A percentile compares a stretch with the other conserved stretches of the same genome.
These are phyloP conservation scores for Penicillium sp. DNA, from an alignment of 2,329 filamentous ascomycete species.

Conservation along the genomic window DNA sequence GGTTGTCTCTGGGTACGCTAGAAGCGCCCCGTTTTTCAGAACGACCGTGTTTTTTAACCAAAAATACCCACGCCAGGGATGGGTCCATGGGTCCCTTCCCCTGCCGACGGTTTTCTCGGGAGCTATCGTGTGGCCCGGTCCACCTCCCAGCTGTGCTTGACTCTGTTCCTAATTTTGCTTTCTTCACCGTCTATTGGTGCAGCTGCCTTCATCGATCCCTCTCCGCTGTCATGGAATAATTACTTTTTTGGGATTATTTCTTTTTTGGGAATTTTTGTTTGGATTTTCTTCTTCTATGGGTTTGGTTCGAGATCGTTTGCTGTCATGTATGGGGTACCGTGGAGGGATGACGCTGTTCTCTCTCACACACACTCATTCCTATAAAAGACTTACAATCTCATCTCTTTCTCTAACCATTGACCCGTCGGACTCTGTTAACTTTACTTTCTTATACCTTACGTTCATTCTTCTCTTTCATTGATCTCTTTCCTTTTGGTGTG, in stretches of 20 bases:
- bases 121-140: constrained; percentile 24
- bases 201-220: constrained; percentile 27
- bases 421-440: neutral
- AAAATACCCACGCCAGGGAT: neutral
- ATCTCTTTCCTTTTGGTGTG: neutral
- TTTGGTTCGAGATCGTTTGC: constrained; percentile 5
- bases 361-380: neutral
- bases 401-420: neutral
- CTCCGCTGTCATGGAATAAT: constrained; percentile 18
- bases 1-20: neutral
- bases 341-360: neutral
- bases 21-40: constrained; percentile 3
- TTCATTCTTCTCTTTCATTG: neutral
- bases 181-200: constrained; percentile 29
- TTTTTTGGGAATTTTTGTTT: neutral
- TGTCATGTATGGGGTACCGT: constrained; percentile 20
- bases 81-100: neutral
- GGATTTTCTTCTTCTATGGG: neutral
- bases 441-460: neutral
- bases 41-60: neutral
- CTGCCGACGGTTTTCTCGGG: constrained; percentile 20
- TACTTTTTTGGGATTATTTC: neutral
- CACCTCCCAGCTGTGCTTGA: constrained; percentile 32
- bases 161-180: constrained; percentile 19
- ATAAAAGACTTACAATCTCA: constrained; percentile 1